Conservation (phyloP, 2,329 filamentous ascomycete genomes). For the Diaporthe helianthi region DNA sequence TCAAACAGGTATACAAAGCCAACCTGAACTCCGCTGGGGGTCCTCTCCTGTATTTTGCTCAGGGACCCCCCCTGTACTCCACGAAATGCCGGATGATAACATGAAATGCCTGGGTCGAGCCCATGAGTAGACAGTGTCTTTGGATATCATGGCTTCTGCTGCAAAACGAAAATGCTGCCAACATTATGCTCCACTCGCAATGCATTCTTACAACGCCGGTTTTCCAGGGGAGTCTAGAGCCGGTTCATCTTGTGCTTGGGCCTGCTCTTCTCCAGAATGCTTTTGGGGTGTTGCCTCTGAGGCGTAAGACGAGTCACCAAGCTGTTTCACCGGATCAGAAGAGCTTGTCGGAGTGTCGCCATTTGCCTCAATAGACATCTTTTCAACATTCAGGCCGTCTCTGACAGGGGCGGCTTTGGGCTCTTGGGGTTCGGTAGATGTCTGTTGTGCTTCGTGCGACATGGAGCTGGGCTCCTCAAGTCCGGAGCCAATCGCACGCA, state of each 20-base stretch:
- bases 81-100: slow-evolving; percentile 29
- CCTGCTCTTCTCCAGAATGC: not conserved
- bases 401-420: not conserved
- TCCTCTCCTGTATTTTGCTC: not conserved
- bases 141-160: not conserved
- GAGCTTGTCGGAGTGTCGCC: not conserved
- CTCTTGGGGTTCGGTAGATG: not conserved
- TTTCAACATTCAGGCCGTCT: not conserved
- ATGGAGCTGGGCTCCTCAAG: not conserved
- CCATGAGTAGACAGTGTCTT: not conserved
- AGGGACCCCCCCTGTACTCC: not conserved
- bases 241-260: not conserved
- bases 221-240: not conserved
- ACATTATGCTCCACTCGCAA: not conserved
- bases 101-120: not conserved
- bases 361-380: not conserved
- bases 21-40: slow-evolving; percentile 9
- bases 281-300: not conserved
- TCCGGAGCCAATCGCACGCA: slow-evolving; percentile 1
- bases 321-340: not conserved
- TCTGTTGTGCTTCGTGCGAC: not conserved
- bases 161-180: not conserved
- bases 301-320: not conserved
- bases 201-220: slow-evolving; percentile 1
- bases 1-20: slow-evolving; percentile 4